Conservation (phyloP, 352 stramenopile genomes). For the Saprolegnia parasitica region DNA sequence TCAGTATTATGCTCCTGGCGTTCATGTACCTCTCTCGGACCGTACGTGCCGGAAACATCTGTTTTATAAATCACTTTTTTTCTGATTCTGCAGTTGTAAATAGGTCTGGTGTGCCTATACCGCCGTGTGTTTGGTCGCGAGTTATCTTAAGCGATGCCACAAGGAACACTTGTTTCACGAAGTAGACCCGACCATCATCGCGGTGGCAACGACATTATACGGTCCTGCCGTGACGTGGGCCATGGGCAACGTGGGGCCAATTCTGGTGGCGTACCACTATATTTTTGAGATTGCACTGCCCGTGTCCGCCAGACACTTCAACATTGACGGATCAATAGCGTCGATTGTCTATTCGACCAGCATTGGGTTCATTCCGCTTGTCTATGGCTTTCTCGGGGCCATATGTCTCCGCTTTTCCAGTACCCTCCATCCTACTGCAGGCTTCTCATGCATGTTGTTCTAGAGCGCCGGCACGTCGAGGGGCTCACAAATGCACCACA, state of each 20-base stretch:
- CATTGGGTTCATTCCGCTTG: neutral
- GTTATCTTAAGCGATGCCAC: neutral
- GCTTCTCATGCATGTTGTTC: too few relatives aligned
- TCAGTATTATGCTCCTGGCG: neutral
- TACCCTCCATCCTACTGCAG: too few relatives aligned
- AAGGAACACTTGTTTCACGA: neutral
- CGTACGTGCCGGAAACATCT: neutral
- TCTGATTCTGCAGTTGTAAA: neutral
- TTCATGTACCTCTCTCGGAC: slow-evolving; percentile 15
- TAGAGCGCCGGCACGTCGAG: too few relatives aligned
- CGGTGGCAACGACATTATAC: too few relatives aligned
- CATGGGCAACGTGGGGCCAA: neutral
- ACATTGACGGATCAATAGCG: neutral
- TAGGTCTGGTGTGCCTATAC: slow-evolving; percentile 10
- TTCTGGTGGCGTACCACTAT: neutral
- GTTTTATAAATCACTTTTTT: neutral
- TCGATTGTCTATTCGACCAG: neutral
- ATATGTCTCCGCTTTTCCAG: too few relatives aligned
- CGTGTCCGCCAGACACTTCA: neutral
- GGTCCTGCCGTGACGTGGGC: too few relatives aligned
- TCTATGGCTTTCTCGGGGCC: neutral
- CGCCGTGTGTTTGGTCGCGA: neutral
- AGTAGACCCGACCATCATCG: neutral
- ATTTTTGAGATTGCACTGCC: neutral
- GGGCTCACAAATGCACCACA: too few relatives aligned